A percentile compares a stretch with the other conserved stretches of the same genome.
Evolutionary conservation across 345 rosid genomes (phyloP).

Genomic region (Gossypioides kirkii): DNA sequence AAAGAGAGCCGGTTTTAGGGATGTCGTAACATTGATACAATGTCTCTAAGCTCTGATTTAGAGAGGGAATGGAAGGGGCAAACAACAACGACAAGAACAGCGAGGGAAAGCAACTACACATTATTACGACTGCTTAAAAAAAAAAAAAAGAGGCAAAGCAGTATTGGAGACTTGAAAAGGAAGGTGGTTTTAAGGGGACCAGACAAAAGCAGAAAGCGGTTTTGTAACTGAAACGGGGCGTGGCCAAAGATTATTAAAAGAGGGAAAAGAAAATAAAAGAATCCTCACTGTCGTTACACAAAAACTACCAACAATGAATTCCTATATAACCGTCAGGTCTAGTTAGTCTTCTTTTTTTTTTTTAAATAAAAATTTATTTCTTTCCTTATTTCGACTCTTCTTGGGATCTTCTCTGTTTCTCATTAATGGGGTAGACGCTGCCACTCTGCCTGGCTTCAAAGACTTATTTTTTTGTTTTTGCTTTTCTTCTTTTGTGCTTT

Average conservation of each 20-base stretch:
- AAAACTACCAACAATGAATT: slow-evolving; percentile 12
- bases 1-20: slow-evolving; percentile 26
- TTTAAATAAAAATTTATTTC: neutral
- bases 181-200: slow-evolving; percentile 24
- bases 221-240: slow-evolving; percentile 38
- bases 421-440: slow-evolving; percentile 44
- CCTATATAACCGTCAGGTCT: slow-evolving; percentile 27
- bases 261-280: slow-evolving; percentile 6
- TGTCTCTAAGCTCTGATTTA: neutral
- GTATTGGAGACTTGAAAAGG: slow-evolving; percentile 1
- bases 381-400: slow-evolving; percentile 1
- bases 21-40: slow-evolving; percentile 29
- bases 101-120: slow-evolving; percentile 10
- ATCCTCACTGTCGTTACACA: slow-evolving; percentile 19
- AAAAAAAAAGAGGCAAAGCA: neutral
- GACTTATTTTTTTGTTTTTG: neutral
- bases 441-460: slow-evolving; percentile 22
- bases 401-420: slow-evolving; percentile 26
- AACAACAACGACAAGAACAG: neutral
- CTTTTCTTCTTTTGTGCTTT: neutral
- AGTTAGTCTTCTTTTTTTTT: neutral
- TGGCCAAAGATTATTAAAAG: slow-evolving; percentile 5
- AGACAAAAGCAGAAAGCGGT: slow-evolving; percentile 26
- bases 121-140: slow-evolving; percentile 4
- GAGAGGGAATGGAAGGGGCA: neutral